Evolutionary conservation across 768 basidiomycete genomes (phyloP).

Genomic region (Boletus rufocinnamomeus): DNA sequence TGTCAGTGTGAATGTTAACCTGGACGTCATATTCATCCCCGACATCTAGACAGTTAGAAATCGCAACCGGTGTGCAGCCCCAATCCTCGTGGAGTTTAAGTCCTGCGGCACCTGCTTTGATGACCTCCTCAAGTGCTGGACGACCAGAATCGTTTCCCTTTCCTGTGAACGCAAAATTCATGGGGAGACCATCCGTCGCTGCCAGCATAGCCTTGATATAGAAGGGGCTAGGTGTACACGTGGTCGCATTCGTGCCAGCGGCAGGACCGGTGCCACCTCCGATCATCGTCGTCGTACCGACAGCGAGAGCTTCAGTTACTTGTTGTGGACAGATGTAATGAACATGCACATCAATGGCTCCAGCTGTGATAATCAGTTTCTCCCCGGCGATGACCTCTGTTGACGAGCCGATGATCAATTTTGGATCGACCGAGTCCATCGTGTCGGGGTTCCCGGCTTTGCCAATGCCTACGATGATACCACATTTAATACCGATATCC

Average conservation of each 20-base stretch:
- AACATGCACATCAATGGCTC: slow-evolving; percentile 87
- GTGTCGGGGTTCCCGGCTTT: slow-evolving; percentile 97
- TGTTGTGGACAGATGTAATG: slow-evolving; percentile 97
- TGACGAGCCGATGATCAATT: slow-evolving; percentile 81
- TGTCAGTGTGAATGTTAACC: slow-evolving; percentile 95
- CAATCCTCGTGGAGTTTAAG: slow-evolving; percentile 98
- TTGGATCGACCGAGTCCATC: slow-evolving; percentile 75
- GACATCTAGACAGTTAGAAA: slow-evolving; percentile 73
- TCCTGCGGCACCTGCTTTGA: slow-evolving; percentile 83
- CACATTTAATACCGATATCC: slow-evolving; percentile 89
- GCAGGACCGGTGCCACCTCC: slow-evolving; percentile 96
- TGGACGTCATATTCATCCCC: slow-evolving; percentile 94
- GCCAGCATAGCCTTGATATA: slow-evolving; percentile 90
- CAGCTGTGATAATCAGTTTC: slow-evolving; percentile 90
- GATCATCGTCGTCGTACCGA: slow-evolving; percentile 90
- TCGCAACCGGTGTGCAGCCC: slow-evolving; percentile 87
- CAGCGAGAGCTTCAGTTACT: slow-evolving; percentile 79
- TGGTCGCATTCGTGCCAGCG: slow-evolving; percentile 85
- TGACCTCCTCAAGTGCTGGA: slow-evolving; percentile 73
- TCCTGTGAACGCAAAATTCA: slow-evolving; percentile 95
- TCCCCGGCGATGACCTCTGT: slow-evolving; percentile 98
- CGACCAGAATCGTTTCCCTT: slow-evolving; percentile 92
- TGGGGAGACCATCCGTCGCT: slow-evolving; percentile 85
- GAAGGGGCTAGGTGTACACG: slow-evolving; percentile 89
- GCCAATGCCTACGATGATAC: slow-evolving; percentile 84